phyloP scores from a whole-genome alignment of 306 rosid genomes.

The Calophaca sinica region DNA sequence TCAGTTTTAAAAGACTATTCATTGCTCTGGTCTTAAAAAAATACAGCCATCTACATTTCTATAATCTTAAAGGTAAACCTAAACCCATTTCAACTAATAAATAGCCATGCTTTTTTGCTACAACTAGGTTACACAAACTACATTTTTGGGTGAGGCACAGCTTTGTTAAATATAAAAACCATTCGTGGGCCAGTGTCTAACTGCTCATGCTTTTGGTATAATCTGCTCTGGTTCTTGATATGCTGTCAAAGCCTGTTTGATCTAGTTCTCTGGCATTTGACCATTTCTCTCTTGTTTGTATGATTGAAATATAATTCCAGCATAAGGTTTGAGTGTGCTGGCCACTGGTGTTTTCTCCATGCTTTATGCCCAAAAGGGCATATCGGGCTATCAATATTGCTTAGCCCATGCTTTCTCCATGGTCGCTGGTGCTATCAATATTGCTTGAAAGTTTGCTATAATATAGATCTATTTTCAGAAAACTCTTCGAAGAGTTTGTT shows the following conservation, averaged over 20 bases:
- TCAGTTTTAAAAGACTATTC: conserved; percentile 25
- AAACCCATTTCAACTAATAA: conserved; percentile 28
- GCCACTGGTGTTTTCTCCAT: conserved; percentile 25
- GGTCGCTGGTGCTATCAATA: background rate
- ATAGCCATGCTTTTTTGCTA: conserved; percentile 23
- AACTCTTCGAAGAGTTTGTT: conserved; percentile 22
- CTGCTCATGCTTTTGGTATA: conserved; percentile 29
- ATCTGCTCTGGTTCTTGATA: conserved; percentile 21
- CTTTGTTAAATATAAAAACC: conserved; percentile 19
- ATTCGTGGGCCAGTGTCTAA: background rate
- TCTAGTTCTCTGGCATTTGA: conserved; percentile 15
- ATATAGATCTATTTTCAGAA: conserved; percentile 15
- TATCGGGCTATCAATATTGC: background rate
- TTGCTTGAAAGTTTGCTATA: conserved; percentile 24
- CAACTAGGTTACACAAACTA: background rate
- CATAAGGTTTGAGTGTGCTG: conserved; percentile 3
- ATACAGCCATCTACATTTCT: conserved; percentile 22
- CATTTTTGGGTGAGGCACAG: conserved; percentile 4
- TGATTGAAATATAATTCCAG: conserved; percentile 21
- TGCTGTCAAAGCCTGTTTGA: conserved; percentile 20
- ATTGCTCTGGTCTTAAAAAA: conserved; percentile 18
- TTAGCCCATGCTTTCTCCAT: no score
- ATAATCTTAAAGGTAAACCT: conserved; percentile 33
- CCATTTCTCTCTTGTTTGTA: conserved; percentile 14
- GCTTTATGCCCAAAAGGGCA: background rate